Evolutionary conservation across 1,139 yeast species (phyloP).

Genomic region (Groenewaldozyma sp.): DNA sequence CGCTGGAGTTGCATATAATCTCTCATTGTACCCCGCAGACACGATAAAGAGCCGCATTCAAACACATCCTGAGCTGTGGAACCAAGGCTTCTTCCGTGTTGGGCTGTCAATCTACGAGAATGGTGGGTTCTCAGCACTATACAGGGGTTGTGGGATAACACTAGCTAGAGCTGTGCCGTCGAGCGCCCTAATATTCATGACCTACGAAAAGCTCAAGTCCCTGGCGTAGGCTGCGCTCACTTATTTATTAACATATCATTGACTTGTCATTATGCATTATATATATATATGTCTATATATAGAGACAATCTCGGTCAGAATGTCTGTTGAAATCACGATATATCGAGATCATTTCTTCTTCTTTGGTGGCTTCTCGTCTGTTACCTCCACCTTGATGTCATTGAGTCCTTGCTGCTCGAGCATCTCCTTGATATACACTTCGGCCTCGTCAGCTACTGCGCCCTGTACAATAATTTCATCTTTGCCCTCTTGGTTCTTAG

Average conservation of each 20-base stretch:
- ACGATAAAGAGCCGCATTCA: conserved; percentile 85
- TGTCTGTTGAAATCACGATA: conserved; percentile 14
- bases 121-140: conserved; percentile 59
- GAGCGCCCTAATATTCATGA: conserved; percentile 74
- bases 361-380: conserved; percentile 74
- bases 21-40: conserved; percentile 80
- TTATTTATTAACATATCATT: too few species aligned
- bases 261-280: too few species aligned
- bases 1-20: conserved; percentile 78
- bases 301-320: not conserved
- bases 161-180: conserved; percentile 79
- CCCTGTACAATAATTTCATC: conserved; percentile 93
- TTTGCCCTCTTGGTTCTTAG: conserved; percentile 82
- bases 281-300: too few species aligned
- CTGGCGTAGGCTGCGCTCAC: not conserved
- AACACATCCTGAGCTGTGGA: conserved; percentile 32
- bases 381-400: conserved; percentile 79
- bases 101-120: conserved; percentile 33
- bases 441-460: conserved; percentile 89
- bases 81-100: conserved; percentile 28
- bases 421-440: conserved; percentile 58
- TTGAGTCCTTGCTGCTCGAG: conserved; percentile 74
- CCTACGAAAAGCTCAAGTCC: conserved; percentile 57
- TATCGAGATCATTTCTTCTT: conserved; percentile 36
- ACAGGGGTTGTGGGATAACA: conserved; percentile 81